Evolutionary conservation across 2,329 filamentous ascomycete species (phyloP).

Genomic region (Pezicula neosporulosa): DNA sequence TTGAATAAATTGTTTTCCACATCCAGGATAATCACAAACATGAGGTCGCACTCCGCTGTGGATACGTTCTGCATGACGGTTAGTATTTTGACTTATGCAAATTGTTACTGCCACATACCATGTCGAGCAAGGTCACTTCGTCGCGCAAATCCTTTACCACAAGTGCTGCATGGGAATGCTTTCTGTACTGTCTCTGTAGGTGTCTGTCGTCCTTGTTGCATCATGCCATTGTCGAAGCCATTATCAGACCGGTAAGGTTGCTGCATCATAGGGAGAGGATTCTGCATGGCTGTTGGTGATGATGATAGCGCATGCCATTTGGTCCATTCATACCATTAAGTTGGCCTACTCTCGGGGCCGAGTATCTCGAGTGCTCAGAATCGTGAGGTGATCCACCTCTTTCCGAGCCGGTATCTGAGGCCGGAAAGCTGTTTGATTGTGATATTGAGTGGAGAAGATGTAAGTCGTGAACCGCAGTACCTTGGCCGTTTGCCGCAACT

Average conservation of each 20-base stretch:
- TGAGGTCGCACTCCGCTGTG: slow-evolving; percentile 90
- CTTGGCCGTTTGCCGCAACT: slow-evolving; percentile 18
- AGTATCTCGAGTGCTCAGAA: slow-evolving; percentile 31
- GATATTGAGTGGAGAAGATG: slow-evolving; percentile 30
- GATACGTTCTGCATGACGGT: slow-evolving; percentile 70
- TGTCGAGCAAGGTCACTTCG: slow-evolving; percentile 92
- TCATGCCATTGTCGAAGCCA: slow-evolving; percentile 25
- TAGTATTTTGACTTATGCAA: slow-evolving; percentile 5
- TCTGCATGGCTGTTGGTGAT: slow-evolving; percentile 31
- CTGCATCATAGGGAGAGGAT: slow-evolving; percentile 28
- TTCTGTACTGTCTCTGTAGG: slow-evolving; percentile 41
- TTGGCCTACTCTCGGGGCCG: slow-evolving; percentile 22
- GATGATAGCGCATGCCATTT: slow-evolving; percentile 29
- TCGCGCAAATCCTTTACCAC: slow-evolving; percentile 86
- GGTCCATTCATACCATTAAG: slow-evolving; percentile 28
- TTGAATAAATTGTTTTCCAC: slow-evolving; percentile 96
- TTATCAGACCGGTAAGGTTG: slow-evolving; percentile 25
- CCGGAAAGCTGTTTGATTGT: slow-evolving; percentile 25
- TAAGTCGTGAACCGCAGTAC: slow-evolving; percentile 23
- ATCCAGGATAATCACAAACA: slow-evolving; percentile 83
- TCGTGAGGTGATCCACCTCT: slow-evolving; percentile 30
- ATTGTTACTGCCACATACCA: slow-evolving; percentile 55
- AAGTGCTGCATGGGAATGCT: slow-evolving; percentile 85
- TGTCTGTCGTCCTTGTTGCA: slow-evolving; percentile 21
- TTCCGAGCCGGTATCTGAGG: slow-evolving; percentile 30